Evolutionary conservation across 768 basidiomycete genomes (phyloP), one percentile per base, ranked within the genome.

Genomic region (Xerocomellus amylosporus): DNA sequence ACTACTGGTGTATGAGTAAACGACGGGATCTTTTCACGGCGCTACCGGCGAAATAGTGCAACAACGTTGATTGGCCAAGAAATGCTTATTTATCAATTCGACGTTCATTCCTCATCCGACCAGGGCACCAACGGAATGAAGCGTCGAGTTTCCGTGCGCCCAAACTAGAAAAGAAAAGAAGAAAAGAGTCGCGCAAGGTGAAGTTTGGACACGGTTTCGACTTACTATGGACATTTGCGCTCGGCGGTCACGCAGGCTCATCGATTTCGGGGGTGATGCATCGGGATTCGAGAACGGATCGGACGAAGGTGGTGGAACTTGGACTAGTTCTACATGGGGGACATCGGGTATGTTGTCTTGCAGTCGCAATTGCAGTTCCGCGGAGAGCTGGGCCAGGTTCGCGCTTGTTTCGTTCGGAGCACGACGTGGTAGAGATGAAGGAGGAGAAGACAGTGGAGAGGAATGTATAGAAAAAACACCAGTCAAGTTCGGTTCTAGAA

Each of bases 171-270:
- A 53, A 41, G 45, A 57, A 55, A 37, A 24, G 24, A n/a, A 31
- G 31, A 46, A 53, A n/a, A n/a, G n/a, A n/a, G 42, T 34, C 8
- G 7, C 0, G 46, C 13, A 44, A 36, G 5, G 9, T 13, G 26
- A 6, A 15, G 13, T 14, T 34, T 19, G 24, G 47, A 22, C 30
- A 15, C 20, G 1, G 9, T 4, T 50, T 24, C 4, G 22, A 61
- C 69, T 58, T 46, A 70, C 69, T 50, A 39, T 46, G 17, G 58
- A 60, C 40, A 70, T 70, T 22, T 71, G 69, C 2, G 70, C 70
- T 8, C 65, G 65, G 4, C 69, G 65, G 40, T 67, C 69, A 14
- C 70, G 69, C 28, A 70, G 43, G 46, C 69, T 70, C 68, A 70
- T 70, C 17, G 69, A 54, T 37, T 56, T 63, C 17, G 53, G 60